Evolutionary conservation across 1,139 yeast genomes (phyloP), one percentile per base, ranked within the genome.

Genomic region (Protomyces lactucae-debilis): DNA sequence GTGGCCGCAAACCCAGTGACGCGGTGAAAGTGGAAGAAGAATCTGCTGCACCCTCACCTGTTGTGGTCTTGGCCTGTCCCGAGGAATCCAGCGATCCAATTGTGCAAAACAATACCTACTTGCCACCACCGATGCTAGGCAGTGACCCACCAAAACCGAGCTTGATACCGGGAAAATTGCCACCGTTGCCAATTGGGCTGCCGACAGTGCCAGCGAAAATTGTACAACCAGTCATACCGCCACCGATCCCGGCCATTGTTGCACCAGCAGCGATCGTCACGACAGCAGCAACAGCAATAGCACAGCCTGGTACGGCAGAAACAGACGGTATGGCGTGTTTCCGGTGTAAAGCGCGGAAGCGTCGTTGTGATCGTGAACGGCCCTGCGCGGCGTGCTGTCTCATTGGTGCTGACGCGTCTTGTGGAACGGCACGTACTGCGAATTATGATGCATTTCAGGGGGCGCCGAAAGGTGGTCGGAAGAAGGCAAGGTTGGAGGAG

Each of bases 321-420:
- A 59, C 43, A 2, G 36, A 23, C 6, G 43, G 52, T n/a, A 59
- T 55, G 45, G 54, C 63, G 14, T 59, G 63, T 14, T 59, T 59
- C 43, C 25, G 63, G 8, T 59, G 63, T 43, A 59, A 59, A 51
- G 54, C 63, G 9, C 53, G 63, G 18, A 59, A 52, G 10, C 16
- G 53, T 10, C 52, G 53, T 9, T 59, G 63, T 51, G 57, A 59
- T 43, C 53, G 54, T 40, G 63, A 52, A 43, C 56, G 63, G 5
- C 63, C 63, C 2, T 59, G 63, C 16, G 36, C 45, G 21, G 43
- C 53, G 6, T 59, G 63, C 43, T 9, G 32, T 18, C 57, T 39
- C 25, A 28, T 40, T 14, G 63, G 63, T n/a, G 36, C 54, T 6
- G 52, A 39, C 5, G 21, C 52, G 3, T 59, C 63, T 3, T 59